A percentile compares a stretch with the other conserved stretches of the same genome.
phyloP scores from a whole-genome alignment of 768 basidiomycete genomes.

The Chalciporus pseudorubinellus region DNA sequence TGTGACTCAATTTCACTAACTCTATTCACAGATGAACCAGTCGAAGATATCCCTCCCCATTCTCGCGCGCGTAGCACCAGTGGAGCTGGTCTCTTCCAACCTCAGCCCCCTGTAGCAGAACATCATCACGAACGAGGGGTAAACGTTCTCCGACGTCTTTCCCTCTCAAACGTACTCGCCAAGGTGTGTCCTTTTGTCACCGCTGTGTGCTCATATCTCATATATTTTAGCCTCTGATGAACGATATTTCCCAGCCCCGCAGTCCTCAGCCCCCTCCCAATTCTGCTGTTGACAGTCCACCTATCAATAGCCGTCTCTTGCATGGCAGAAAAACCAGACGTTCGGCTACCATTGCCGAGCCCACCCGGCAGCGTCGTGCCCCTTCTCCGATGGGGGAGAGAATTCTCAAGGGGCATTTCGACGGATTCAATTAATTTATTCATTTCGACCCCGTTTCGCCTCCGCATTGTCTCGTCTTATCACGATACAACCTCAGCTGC shows the following conservation, averaged over 20 bases:
- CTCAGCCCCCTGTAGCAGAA: slow-evolving; percentile 45
- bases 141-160: slow-evolving; percentile 72
- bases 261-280: slow-evolving; percentile 52
- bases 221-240: slow-evolving; percentile 4
- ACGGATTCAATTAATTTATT: slow-evolving; percentile 70
- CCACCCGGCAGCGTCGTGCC: slow-evolving; percentile 55
- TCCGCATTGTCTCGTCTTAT: not conserved
- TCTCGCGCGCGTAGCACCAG: slow-evolving; percentile 63
- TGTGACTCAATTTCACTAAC: not conserved
- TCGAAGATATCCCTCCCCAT: slow-evolving; percentile 41
- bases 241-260: slow-evolving; percentile 22
- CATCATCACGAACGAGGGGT: slow-evolving; percentile 62
- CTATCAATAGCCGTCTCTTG: slow-evolving; percentile 12
- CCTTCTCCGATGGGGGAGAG: slow-evolving; percentile 91
- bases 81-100: slow-evolving; percentile 50
- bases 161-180: slow-evolving; percentile 57
- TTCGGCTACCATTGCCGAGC: slow-evolving; percentile 54
- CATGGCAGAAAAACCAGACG: slow-evolving; percentile 44
- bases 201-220: not conserved
- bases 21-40: slow-evolving; percentile 36
- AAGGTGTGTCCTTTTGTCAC: slow-evolving; percentile 44
- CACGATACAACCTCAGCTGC: not conserved
- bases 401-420: slow-evolving; percentile 88
- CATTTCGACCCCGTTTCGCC: not conserved
- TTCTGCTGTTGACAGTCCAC: slow-evolving; percentile 39